Conservation (phyloP, 306 rosid genomes). For the Glycine latifolia region DNA sequence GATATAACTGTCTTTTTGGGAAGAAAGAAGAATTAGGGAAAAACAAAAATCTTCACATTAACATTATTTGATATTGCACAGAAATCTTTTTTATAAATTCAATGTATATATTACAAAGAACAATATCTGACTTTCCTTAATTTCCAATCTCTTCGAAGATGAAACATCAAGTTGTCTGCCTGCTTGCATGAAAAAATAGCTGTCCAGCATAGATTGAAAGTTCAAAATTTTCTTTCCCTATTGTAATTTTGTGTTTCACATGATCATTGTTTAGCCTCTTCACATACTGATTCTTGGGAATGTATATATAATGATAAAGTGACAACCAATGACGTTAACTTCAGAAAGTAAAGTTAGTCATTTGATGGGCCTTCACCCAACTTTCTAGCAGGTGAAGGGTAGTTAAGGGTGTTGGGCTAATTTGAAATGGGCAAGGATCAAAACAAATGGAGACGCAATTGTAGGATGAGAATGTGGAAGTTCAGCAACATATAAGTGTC, state of each 20-base stretch:
- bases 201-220: slow-evolving; percentile 31
- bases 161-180: slow-evolving; percentile 11
- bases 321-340: slow-evolving; percentile 22
- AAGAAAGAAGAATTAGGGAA: neutral
- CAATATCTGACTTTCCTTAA: slow-evolving; percentile 21
- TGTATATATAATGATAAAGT: slow-evolving; percentile 31
- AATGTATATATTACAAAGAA: slow-evolving; percentile 10
- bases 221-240: slow-evolving; percentile 1
- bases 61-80: slow-evolving; percentile 13
- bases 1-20: slow-evolving; percentile 13
- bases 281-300: slow-evolving; percentile 58
- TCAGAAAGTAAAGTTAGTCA: slow-evolving; percentile 5
- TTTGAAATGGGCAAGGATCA: neutral
- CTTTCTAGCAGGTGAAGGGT: neutral
- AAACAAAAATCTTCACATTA: slow-evolving; percentile 2
- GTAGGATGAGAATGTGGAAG: too few species aligned
- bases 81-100: slow-evolving; percentile 7
- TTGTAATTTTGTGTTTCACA: slow-evolving; percentile 11
- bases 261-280: neutral
- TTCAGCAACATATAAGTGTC: neutral
- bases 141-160: slow-evolving; percentile 36
- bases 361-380: slow-evolving; percentile 20
- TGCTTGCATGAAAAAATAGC: slow-evolving; percentile 7
- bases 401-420: neutral
- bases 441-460: slow-evolving; percentile 43